These are phyloP conservation scores for Conoideocrella luteorostrata DNA, from an alignment of 2,329 filamentous ascomycete species.

Conservation along the genomic window DNA sequence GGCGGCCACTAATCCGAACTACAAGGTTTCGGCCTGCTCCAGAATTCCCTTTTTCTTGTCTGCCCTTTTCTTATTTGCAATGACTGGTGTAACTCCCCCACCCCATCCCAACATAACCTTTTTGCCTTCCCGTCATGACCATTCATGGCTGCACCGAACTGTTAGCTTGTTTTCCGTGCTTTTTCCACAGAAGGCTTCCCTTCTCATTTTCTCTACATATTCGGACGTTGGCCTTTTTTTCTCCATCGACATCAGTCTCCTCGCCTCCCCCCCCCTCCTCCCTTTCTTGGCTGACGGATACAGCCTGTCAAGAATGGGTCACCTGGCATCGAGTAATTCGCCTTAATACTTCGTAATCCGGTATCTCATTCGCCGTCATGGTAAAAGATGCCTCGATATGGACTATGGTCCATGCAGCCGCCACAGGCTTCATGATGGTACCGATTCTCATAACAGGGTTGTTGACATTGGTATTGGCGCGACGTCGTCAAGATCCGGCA, in stretches of 20 bases:
- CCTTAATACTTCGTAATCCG: not conserved
- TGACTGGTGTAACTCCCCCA: not conserved
- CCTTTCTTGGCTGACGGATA: not conserved
- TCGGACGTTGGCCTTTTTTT: too few species aligned
- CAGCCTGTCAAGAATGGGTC: constrained; percentile 5
- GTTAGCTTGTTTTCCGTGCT: not conserved
- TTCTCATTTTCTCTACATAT: too few species aligned
- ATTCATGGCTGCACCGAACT: not conserved
- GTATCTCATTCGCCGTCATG: constrained; percentile 1
- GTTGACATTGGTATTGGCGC: constrained; percentile 4
- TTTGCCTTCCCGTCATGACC: not conserved
- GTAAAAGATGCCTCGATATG: constrained; percentile 5
- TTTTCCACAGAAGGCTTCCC: not conserved
- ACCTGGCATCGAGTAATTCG: not conserved
- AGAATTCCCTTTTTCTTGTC: not conserved
- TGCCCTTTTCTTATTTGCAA: constrained; percentile 6
- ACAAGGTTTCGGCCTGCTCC: constrained; percentile 1
- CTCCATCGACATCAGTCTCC: not conserved
- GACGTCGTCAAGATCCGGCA: constrained; percentile 6
- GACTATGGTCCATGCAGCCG: constrained; percentile 10
- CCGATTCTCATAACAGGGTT: constrained; percentile 7
- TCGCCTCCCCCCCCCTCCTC: not conserved
- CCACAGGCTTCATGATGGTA: constrained; percentile 8
- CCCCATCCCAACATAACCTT: not conserved
- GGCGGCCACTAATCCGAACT: constrained; percentile 1